Percentiles rank a stretch among this genome's conserved stretches.
These are phyloP conservation scores for Annulohypoxylon moriforme DNA, from an alignment of 495 filamentous ascomycete species.

Conservation along the genomic window DNA sequence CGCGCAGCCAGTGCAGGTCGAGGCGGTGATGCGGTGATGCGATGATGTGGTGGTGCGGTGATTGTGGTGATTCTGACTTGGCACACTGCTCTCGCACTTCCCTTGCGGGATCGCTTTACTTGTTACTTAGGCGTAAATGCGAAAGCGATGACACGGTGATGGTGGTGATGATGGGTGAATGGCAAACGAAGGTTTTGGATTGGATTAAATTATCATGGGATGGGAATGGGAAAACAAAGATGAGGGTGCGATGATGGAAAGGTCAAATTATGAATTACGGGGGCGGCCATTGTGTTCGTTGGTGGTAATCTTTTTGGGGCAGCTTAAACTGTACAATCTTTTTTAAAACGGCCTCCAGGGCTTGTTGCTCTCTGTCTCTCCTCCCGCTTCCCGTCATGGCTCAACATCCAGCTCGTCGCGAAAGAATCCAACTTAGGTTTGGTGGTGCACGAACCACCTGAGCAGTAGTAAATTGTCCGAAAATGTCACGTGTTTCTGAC, in stretches of 20 bases:
- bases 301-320: conserved; percentile 51
- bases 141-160: conserved; percentile 39
- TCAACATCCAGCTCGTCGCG: conserved; percentile 40
- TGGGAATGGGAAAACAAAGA: conserved; percentile 34
- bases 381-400: conserved; percentile 17
- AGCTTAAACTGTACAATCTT: conserved; percentile 40
- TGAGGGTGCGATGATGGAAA: conserved; percentile 44
- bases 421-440: conserved; percentile 29
- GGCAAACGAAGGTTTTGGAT: not conserved
- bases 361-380: conserved; percentile 34
- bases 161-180: conserved; percentile 33
- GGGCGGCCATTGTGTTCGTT: conserved; percentile 49
- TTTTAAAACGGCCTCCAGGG: conserved; percentile 35
- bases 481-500: conserved; percentile 20
- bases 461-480: not conserved
- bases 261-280: conserved; percentile 51
- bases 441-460: conserved; percentile 31
- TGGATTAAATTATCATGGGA: conserved; percentile 22
- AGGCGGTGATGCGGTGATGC: conserved; percentile 1
- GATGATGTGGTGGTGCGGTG: conserved; percentile 4
- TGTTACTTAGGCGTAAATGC: conserved; percentile 10
- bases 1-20: too few species aligned
- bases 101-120: not conserved
- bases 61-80: conserved; percentile 5
- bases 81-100: not conserved